Evolutionary conservation across 2,329 filamentous ascomycete species (phyloP).

Genomic region (Monosporascus sp.): DNA sequence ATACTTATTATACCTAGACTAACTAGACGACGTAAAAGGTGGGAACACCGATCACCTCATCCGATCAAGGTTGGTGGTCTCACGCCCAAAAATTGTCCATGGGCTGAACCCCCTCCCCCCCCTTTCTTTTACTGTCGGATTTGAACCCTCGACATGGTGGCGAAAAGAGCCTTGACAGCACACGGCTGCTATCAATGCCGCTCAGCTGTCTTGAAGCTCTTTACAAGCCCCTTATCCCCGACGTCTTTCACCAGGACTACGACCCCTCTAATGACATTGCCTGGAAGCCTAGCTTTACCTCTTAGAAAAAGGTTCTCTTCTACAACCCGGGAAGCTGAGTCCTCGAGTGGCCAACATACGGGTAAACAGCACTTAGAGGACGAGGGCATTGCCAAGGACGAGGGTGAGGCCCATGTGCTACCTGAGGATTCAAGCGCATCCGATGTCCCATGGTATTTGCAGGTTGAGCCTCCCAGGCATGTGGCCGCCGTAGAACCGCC

Average conservation of each 20-base stretch:
- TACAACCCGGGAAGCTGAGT: neutral
- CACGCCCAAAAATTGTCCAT: too few relatives aligned
- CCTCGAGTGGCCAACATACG: conserved; percentile 1
- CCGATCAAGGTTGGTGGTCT: too few relatives aligned
- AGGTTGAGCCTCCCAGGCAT: conserved; percentile 58
- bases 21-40: too few relatives aligned
- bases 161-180: conserved; percentile 18
- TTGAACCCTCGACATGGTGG: conserved; percentile 15
- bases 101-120: neutral
- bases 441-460: conserved; percentile 69
- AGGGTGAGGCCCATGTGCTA: conserved; percentile 1
- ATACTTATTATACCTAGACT: too few relatives aligned
- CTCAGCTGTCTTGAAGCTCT: conserved; percentile 20
- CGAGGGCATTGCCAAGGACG: conserved; percentile 1
- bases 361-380: conserved; percentile 1
- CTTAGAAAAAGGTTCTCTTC: neutral
- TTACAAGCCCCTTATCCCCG: conserved; percentile 13
- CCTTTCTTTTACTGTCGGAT: neutral
- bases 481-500: conserved; percentile 41
- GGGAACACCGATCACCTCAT: too few relatives aligned
- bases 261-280: conserved; percentile 3
- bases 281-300: neutral
- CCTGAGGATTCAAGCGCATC: conserved; percentile 8
- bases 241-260: conserved; percentile 9
- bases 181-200: conserved; percentile 26